phyloP scores from a whole-genome alignment of 805 yeast genomes.

The Candida khao-thaluensis region DNA sequence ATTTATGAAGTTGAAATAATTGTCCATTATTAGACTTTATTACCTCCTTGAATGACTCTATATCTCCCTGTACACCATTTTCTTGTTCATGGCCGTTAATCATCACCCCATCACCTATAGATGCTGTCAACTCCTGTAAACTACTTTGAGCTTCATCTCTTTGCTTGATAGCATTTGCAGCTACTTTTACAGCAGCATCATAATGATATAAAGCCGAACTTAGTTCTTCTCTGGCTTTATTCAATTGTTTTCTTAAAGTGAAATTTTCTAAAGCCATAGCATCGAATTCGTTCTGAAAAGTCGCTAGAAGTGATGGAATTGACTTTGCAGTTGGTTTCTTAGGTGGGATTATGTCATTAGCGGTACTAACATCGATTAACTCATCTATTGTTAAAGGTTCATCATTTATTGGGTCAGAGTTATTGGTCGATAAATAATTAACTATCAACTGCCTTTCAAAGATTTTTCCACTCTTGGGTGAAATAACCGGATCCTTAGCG shows the following conservation, averaged over 20 bases:
- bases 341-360: conserved; percentile 30
- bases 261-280: conserved; percentile 79
- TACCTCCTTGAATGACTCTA: conserved; percentile 21
- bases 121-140: conserved; percentile 51
- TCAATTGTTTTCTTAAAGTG: conserved; percentile 69
- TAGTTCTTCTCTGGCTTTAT: conserved; percentile 64
- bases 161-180: conserved; percentile 70
- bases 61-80: conserved; percentile 6
- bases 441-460: conserved; percentile 65
- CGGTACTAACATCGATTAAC: conserved; percentile 41
- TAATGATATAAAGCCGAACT: conserved; percentile 77
- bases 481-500: conserved; percentile 70
- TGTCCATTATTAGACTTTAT: conserved; percentile 29
- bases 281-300: conserved; percentile 90
- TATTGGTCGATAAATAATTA: conserved; percentile 60
- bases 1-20: conserved; percentile 37
- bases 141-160: conserved; percentile 72
- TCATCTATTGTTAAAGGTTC: conserved; percentile 60
- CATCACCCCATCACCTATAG: conserved; percentile 29
- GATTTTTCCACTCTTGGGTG: conserved; percentile 65
- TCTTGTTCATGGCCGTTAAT: conserved; percentile 5
- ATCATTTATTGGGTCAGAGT: conserved; percentile 73
- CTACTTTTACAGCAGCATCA: conserved; percentile 89
- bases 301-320: conserved; percentile 72
- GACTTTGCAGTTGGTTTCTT: conserved; percentile 55